A percentile compares a stretch with the other conserved stretches of the same genome.
phyloP scores from a whole-genome alignment of 2,329 filamentous ascomycete species.

The Herpotrichia juniperi region DNA sequence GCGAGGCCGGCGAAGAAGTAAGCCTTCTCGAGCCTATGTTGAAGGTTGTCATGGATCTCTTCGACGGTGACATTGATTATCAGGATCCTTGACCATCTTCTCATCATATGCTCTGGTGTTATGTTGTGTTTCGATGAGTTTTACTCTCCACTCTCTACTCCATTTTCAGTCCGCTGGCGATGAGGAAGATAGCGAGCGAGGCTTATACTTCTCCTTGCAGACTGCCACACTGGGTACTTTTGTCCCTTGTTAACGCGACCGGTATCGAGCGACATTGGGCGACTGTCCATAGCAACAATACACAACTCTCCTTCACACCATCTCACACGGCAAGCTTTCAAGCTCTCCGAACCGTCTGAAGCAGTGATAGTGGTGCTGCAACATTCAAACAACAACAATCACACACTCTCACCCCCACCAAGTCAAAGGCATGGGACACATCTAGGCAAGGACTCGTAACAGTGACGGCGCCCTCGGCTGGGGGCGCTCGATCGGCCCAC shows the following conservation, averaged over 20 bases:
- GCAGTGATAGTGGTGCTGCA: conserved; percentile 18
- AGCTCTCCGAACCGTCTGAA: conserved; percentile 24
- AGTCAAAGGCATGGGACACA: conserved; percentile 45
- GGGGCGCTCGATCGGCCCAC: conserved; percentile 41
- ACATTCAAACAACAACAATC: conserved; percentile 13
- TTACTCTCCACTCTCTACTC: conserved; percentile 23
- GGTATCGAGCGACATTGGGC: conserved; percentile 18
- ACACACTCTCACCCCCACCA: conserved; percentile 33
- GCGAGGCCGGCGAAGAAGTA: conserved; percentile 49
- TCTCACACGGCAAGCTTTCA: conserved; percentile 14
- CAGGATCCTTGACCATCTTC: conserved; percentile 45
- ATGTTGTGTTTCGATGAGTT: conserved; percentile 7
- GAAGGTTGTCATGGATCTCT: conserved; percentile 54
- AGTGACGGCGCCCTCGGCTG: conserved; percentile 37
- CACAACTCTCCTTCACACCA: conserved; percentile 21
- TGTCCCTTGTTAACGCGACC: conserved; percentile 7
- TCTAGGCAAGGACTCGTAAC: conserved; percentile 46
- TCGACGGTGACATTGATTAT: conserved; percentile 53
- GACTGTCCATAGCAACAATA: conserved; percentile 37
- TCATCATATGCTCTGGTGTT: background rate
- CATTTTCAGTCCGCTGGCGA: conserved; percentile 4
- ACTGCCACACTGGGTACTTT: background rate
- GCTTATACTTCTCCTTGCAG: conserved; percentile 12
- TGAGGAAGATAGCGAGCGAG: conserved; percentile 7
- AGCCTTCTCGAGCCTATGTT: conserved; percentile 53